phyloP scores from a whole-genome alignment of 164 flowering plant genomes.

The Stephania yunnanensis region DNA sequence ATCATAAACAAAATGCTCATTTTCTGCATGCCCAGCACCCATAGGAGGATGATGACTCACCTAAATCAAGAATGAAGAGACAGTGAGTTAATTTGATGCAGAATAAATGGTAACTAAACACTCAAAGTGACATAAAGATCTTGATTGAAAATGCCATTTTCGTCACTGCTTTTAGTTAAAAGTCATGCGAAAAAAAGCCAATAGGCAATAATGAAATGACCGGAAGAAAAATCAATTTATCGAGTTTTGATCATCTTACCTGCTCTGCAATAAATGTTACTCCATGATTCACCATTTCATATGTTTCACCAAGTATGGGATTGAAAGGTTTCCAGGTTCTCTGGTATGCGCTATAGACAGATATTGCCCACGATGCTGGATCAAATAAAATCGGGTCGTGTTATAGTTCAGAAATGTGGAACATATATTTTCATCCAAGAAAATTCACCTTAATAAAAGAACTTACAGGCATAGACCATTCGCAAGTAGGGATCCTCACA shows the following conservation, averaged over 20 bases:
- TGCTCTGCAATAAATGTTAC: slow-evolving; percentile 76
- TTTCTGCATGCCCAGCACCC: slow-evolving; percentile 87
- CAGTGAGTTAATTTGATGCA: slow-evolving; percentile 5
- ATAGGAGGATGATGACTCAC: slow-evolving; percentile 92
- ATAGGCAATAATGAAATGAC: background rate
- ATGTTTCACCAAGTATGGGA: slow-evolving; percentile 95
- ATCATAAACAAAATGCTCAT: slow-evolving; percentile 74
- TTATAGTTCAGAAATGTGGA: background rate
- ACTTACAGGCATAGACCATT: slow-evolving; percentile 78
- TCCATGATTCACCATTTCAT: slow-evolving; percentile 71
- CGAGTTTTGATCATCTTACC: slow-evolving; percentile 30
- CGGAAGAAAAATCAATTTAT: background rate
- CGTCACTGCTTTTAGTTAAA: too few species aligned
- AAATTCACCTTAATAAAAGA: background rate
- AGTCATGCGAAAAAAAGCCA: background rate
- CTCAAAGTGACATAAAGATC: background rate
- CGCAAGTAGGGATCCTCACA: slow-evolving; percentile 93
- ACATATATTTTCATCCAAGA: background rate
- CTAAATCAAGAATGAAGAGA: slow-evolving; percentile 28
- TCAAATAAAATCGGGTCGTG: slow-evolving; percentile 1
- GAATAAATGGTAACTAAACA: background rate
- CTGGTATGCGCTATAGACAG: slow-evolving; percentile 69
- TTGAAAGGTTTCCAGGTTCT: slow-evolving; percentile 88
- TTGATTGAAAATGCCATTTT: background rate
- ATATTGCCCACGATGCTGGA: slow-evolving; percentile 81